Evolutionary conservation across 106 monocot genomes (phyloP), one percentile per base, ranked within the genome.

Genomic region (Platanthera guangdongensis): DNA sequence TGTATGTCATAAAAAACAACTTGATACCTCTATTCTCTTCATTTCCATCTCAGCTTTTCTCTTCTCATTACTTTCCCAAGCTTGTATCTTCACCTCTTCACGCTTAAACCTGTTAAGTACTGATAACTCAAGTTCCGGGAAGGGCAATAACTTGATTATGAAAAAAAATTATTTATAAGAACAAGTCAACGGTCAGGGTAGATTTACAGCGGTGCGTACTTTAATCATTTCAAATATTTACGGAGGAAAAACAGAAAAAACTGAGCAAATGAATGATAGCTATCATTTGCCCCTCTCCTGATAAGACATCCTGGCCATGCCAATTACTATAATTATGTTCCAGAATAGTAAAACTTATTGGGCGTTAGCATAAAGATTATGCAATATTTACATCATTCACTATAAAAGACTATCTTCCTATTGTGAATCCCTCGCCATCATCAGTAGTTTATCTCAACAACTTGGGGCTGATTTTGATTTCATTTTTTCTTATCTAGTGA

Each of bases 11-110:
- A 51, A 72, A 51, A 9, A 72, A 5, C 14, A 72, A 25, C 70
- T 65, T 10, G 3, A 47, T 87, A 91, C 96, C 96, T 96, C 93
- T n/a, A 82, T 81, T 72, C 82, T 89, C 83, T 84, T 96, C 95
- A 93, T 90, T 82, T 93, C 87, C 79, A 81, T 83, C 79, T 96
- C 96, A 57, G 96, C 96, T 82, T 91, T 96, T 68, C 93, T 81
- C 71, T 86, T 93, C 74, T 89, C 89, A 75, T 91, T 89, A 82
- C 93, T 93, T 50, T 93, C 93, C 96, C 96, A 97, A 9, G 93
- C 96, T 80, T 97, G 96, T 86, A 93, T 93, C 77, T 91, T 91
- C 84, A 93, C 86, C 84, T 93, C 96, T 84, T 97, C 93, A 21
- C 93, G 86, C 83, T 88, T 97, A 50, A 87, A 97, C 68, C 96